Evolutionary conservation across 2,329 filamentous ascomycete genomes (phyloP), one percentile per base, ranked within the genome.

Genomic region (Colletotrichum agaves): DNA sequence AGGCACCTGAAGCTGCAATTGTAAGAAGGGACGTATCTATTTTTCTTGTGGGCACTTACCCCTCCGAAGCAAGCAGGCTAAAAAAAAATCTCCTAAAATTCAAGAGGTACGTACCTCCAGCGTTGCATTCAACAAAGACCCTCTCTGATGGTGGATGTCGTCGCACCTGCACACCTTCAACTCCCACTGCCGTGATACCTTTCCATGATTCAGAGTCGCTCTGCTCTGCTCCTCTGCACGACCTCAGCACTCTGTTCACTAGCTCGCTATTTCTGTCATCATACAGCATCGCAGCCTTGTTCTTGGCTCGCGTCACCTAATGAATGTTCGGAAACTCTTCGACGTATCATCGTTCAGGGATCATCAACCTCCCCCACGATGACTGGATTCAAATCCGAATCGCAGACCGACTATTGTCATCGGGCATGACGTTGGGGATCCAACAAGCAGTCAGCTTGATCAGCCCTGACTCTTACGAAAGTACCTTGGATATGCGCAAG

Each of bases 1-100:
- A 47, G 37, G 23, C 60, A 63, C 61, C 64, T 63, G 64, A 63
- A 33, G 64, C 64, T 63, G 8, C 39, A 50, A 19, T 15, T 31
- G 33, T 62, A 12, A n/a, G n/a, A 65, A 46, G 49, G 63, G 21
- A 66, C 33, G 39, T 47, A 33, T 7, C 27, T 27, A 7, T 33
- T 23, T 50, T 33, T 50, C 15, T 23, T 17, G 27, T 17, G 27
- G 27, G 27, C 27, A 27, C 27, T 27, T 27, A n/a, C 47, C 27
- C 27, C 47, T 11, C 35, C 12, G 6, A 37, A 4, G 35, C 10
- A 37, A 37, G 35, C 11, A 37, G 35, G 35, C 35, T 3, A 2
- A 37, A 11, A 15, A 15, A 37, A 37, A 37, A 37, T 37, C 35
- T 15, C 35, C 35, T 37, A 37, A 37, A 33, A 37, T 37, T 5